phyloP scores from a whole-genome alignment of 1,139 yeast species.

The Lodderomyces metapsilosis region DNA sequence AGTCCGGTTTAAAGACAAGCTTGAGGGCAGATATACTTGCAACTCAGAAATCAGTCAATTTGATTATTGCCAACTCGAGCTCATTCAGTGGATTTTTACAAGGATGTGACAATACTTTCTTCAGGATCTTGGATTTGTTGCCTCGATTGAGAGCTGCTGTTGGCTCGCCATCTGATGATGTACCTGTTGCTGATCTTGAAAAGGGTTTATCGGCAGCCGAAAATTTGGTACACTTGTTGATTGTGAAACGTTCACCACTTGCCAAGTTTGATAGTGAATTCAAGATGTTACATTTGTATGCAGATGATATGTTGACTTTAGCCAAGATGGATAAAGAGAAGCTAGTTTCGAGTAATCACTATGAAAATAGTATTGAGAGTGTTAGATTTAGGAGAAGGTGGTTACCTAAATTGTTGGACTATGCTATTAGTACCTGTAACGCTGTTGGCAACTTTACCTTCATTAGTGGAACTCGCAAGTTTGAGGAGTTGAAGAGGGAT shows the following conservation, averaged over 20 bases:
- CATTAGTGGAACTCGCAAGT: constrained; percentile 15
- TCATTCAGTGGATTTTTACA: constrained; percentile 41
- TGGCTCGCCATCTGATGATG: constrained; percentile 63
- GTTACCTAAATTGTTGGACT: constrained; percentile 52
- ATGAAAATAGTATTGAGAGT: constrained; percentile 19
- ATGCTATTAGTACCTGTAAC: constrained; percentile 36
- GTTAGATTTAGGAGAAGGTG: constrained; percentile 26
- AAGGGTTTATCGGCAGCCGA: constrained; percentile 82
- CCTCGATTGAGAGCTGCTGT: constrained; percentile 76
- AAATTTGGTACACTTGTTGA: constrained; percentile 57
- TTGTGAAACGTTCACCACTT: constrained; percentile 50
- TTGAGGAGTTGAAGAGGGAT: constrained; percentile 21
- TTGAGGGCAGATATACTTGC: constrained; percentile 63
- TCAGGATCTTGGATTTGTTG: constrained; percentile 69
- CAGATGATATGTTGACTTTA: constrained; percentile 18
- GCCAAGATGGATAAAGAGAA: constrained; percentile 14
- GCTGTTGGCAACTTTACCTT: constrained; percentile 18
- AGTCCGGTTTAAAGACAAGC: constrained; percentile 71
- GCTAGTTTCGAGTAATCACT: constrained; percentile 17
- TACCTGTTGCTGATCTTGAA: constrained; percentile 71
- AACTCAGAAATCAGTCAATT: constrained; percentile 60
- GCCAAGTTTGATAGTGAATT: constrained; percentile 25
- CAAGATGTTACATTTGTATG: constrained; percentile 14
- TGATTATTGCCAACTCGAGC: constrained; percentile 55
- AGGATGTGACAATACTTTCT: constrained; percentile 61